Base-by-base conservation (phyloP, 2,329 filamentous ascomycete genomes). In the Fusarium nygamai region DNA sequence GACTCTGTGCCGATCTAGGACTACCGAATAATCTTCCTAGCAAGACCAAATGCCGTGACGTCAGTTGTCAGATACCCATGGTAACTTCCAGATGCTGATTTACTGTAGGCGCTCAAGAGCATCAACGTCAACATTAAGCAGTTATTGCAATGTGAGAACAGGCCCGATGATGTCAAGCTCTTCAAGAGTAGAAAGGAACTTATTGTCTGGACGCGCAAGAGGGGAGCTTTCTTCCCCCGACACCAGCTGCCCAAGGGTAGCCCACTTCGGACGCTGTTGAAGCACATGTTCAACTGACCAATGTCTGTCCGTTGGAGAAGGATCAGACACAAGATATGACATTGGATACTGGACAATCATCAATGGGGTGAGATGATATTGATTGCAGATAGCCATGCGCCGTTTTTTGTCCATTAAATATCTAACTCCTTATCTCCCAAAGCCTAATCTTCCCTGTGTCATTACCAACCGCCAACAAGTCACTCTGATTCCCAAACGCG, bases 361-460 rank as follows among this genome's bases (percentile, higher is more conserved):
- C 41, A 20, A 24, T 36, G 38, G 43, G 46, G n/a, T 44, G 33
- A 48, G 41, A 53, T 20, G 24, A 44, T 36, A 61, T 31, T 46
- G 33, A 27, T 47, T 38, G 41, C 56, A 48, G 34, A 73, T 71
- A 58, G 34, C 47, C 71, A 70, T 75, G 64, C 73, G 75, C 68
- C 75, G 54, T 72, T 71, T 67, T 50, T 43, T 78, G 64, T 63
- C 68, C 63, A 71, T 76, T 67, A 72, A 61, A 61, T 56, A 57
- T 71, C 83, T 88, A 94, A 74, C 85, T 88, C 80, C 92, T 86
- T 75, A 98, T 94, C 85, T 98, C 95, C 95, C 96, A 99, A 81
- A 98, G 82, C 72, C 94, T 89, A 71, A 98, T 93, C 85, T 94
- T 95, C 19, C 96, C 96, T 67, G 88, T 87, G 81, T 98, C 96